Base-by-base conservation (phyloP, 2,329 filamentous ascomycete species). In the Leptoxyphium fumago region DNA sequence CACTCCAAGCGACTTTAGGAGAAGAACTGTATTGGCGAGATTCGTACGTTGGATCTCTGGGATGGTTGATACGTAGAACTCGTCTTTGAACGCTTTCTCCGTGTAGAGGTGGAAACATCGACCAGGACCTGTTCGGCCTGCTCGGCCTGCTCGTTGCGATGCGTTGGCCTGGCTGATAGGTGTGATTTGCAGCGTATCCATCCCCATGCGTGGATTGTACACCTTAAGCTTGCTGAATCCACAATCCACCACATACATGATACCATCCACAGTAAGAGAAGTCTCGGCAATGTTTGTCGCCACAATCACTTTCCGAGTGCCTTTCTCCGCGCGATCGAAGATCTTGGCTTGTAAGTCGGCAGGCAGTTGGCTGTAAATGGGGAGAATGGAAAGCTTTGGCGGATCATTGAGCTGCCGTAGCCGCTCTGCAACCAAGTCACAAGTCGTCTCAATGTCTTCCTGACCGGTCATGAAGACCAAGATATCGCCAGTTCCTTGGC, bases 291-390 rank as follows among this genome's bases (percentile, higher is more conserved):
- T 98, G 57, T 98, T 98, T 29, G 91, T 98, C 1, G 93, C 91
- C 36, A 98, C 89, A 50, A 98, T 94, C 55, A 94, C 93, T 61
- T 98, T 98, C 46, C 91, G 80, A 4, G 94, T 88, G 1, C 91
- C 91, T 0, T 88, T 82, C 2, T 84, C 72, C 2, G 93, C 91
- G 51, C 81, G 78, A 58, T 98, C 89, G 55, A 98, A 98, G 51
- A 98, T 98, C 64, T 93, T 96, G 47, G 91, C 86, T 63, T 98
- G 93, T 30, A 98, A 69, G 62, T 98, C 93, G 29, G 91, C 91
- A 2, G 91, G 93, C 91, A 98, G 95, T 63, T 98, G 91, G 72
- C 87, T 95, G 75, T 98, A 98, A 44, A 98, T 96, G 0, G 93
- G 93, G 26, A 98, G 66, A 44, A 98, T 94, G 59, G 84, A 89